Evolutionary conservation across 2,329 filamentous ascomycete species (phyloP).

Genomic region (Thelonectria olida): DNA sequence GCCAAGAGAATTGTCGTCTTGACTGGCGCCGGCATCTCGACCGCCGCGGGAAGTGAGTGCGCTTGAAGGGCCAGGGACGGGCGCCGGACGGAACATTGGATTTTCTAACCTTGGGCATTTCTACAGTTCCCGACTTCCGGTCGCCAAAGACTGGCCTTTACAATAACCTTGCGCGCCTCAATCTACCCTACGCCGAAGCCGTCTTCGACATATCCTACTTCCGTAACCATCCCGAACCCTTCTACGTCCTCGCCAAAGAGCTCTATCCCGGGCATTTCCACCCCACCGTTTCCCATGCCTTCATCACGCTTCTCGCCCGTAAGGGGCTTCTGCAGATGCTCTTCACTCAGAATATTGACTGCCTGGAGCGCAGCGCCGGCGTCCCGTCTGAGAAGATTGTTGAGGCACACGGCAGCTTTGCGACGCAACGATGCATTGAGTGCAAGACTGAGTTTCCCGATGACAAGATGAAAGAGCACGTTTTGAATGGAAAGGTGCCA

Average conservation of each 20-base stretch:
- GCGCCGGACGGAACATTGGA: neutral
- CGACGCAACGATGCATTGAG: constrained; percentile 89
- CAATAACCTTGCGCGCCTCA: constrained; percentile 85
- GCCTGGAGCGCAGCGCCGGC: constrained; percentile 87
- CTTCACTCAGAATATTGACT: constrained; percentile 99
- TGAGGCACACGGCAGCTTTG: constrained; percentile 96
- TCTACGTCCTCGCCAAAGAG: constrained; percentile 92
- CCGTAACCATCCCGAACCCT: constrained; percentile 82
- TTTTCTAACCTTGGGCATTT: neutral
- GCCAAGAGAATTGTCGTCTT: constrained; percentile 82
- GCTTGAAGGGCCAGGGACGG: too few species aligned
- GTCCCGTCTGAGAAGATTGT: constrained; percentile 84
- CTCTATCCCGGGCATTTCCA: constrained; percentile 90
- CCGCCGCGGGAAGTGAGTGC: constrained; percentile 68
- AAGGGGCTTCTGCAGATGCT: constrained; percentile 84
- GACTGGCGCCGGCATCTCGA: constrained; percentile 90
- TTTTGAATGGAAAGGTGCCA: constrained; percentile 75
- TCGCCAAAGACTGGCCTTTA: constrained; percentile 94
- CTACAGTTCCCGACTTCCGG: constrained; percentile 87
- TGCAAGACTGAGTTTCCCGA: constrained; percentile 79
- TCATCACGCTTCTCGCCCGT: constrained; percentile 81
- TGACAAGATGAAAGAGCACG: constrained; percentile 75
- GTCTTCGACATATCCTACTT: constrained; percentile 96
- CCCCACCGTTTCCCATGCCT: constrained; percentile 90
- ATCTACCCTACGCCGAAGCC: constrained; percentile 89